A percentile compares a stretch with the other conserved stretches of the same genome.
phyloP scores from a whole-genome alignment of 257 asterid genomes.

The Nicotiana benthamiana region DNA sequence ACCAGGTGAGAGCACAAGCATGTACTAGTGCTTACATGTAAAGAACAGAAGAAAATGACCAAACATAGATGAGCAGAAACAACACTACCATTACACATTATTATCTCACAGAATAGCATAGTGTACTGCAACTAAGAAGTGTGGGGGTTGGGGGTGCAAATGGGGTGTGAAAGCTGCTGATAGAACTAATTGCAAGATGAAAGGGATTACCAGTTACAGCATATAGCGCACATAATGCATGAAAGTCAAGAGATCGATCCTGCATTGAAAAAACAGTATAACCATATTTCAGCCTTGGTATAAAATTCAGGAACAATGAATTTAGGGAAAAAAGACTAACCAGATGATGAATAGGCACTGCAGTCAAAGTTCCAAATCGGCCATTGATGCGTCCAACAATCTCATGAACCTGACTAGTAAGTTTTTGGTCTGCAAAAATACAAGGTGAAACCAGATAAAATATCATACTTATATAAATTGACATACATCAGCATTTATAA shows the following conservation, averaged over 20 bases:
- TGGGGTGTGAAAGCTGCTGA: background rate
- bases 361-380: slow-evolving; percentile 76
- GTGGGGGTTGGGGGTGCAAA: background rate
- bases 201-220: slow-evolving; percentile 79
- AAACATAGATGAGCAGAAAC: background rate
- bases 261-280: slow-evolving; percentile 24
- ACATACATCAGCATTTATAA: background rate
- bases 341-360: slow-evolving; percentile 98
- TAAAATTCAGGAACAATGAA: background rate
- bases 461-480: background rate
- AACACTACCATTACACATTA: background rate
- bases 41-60: background rate
- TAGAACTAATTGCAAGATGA: background rate
- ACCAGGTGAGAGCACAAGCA: background rate
- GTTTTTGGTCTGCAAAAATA: slow-evolving; percentile 67
- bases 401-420: slow-evolving; percentile 97
- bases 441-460: slow-evolving; percentile 14
- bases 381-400: slow-evolving; percentile 99
- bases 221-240: slow-evolving; percentile 82
- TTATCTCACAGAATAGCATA: background rate
- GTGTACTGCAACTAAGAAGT: background rate
- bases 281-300: background rate
- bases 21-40: background rate
- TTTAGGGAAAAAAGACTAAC: slow-evolving; percentile 31
- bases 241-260: slow-evolving; percentile 97